Conservation (phyloP, 192 early-diverging fungal species). For the Oehlia diaphana region DNA sequence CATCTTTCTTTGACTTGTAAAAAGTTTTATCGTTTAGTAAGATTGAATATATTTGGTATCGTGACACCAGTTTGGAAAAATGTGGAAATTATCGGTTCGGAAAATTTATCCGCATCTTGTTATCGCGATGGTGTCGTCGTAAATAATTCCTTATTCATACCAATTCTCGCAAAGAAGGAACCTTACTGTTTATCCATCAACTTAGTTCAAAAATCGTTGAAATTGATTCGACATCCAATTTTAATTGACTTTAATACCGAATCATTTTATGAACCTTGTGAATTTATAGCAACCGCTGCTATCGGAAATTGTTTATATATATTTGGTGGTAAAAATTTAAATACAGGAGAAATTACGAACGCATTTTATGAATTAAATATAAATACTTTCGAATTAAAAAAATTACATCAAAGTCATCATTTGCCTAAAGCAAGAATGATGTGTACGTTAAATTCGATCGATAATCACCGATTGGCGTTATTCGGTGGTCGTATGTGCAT, state of each 20-base stretch:
- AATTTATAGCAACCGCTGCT: neutral
- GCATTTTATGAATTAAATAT: conserved; percentile 9
- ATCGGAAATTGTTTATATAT: neutral
- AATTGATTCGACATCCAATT: neutral
- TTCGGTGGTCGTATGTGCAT: neutral
- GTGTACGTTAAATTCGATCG: neutral
- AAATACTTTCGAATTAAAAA: neutral
- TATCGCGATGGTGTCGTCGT: conserved; percentile 8
- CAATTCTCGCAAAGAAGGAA: neutral
- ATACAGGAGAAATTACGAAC: neutral
- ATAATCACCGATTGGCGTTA: conserved; percentile 6
- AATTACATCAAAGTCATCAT: neutral
- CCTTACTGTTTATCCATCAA: neutral
- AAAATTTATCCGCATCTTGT: neutral
- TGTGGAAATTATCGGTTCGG: neutral
- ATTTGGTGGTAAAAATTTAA: neutral
- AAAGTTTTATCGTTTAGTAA: conserved; percentile 7
- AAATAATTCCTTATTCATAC: neutral
- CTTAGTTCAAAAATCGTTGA: neutral
- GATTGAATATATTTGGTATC: neutral
- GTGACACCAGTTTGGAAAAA: conserved; percentile 7
- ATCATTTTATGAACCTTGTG: neutral
- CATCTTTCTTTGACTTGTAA: neutral
- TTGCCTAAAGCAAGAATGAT: neutral
- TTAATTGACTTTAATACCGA: neutral